These are phyloP conservation scores for Phlegmacium glaucopus DNA, from an alignment of 768 basidiomycete species.

Conservation along the genomic window DNA sequence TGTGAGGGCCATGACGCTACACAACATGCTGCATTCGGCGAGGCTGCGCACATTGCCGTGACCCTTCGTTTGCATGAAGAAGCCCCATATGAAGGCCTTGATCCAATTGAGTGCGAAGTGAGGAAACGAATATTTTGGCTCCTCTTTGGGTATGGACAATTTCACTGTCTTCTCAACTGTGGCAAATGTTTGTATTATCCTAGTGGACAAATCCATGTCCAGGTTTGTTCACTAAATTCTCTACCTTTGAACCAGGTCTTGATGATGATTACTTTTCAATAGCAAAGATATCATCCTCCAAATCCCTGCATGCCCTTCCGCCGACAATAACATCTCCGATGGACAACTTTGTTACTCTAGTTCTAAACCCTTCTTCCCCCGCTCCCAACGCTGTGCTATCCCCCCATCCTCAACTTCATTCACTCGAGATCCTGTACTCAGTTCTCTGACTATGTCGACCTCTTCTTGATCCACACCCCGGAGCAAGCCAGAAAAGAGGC, in stretches of 20 bases:
- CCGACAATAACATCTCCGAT: too few species aligned
- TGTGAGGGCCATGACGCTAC: constrained; percentile 87
- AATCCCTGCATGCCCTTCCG: constrained; percentile 36
- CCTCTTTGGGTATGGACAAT: constrained; percentile 66
- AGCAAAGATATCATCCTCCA: constrained; percentile 72
- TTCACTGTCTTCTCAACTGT: constrained; percentile 13
- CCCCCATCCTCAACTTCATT: constrained; percentile 63
- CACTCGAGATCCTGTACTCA: constrained; percentile 39
- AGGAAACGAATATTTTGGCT: constrained; percentile 88
- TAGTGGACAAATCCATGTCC: constrained; percentile 89
- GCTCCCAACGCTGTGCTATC: constrained; percentile 49
- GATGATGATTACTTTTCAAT: constrained; percentile 6
- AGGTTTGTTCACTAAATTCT: constrained; percentile 38
- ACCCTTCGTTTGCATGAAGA: constrained; percentile 87
- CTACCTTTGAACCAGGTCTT: constrained; percentile 1
- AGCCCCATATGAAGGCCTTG: constrained; percentile 73
- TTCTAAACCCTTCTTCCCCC: constrained; percentile 1
- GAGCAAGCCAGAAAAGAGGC: constrained; percentile 31
- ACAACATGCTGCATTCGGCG: constrained; percentile 84
- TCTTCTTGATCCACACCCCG: constrained; percentile 60
- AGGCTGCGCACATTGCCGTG: constrained; percentile 80
- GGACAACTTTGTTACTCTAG: too few species aligned
- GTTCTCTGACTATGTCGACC: constrained; percentile 53
- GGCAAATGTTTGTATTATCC: constrained; percentile 7
- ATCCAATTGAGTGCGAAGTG: constrained; percentile 86